A percentile compares a stretch with the other conserved stretches of the same genome.
Conservation (phyloP, 306 rosid genomes). For the Myrica gale region DNA sequence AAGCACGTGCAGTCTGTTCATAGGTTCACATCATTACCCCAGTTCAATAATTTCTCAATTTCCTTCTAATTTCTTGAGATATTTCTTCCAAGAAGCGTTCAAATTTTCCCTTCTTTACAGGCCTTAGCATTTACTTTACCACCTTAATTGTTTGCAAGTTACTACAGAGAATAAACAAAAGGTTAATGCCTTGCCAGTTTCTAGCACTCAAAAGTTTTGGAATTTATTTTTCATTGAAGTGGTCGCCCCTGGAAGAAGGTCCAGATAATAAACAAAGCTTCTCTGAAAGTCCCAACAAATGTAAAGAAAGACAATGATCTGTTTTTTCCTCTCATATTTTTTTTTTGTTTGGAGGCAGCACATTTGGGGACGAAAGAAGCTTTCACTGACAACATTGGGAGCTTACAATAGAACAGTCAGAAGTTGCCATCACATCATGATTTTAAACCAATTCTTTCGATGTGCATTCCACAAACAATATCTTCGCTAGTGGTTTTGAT, state of each 20-base stretch:
- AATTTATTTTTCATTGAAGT: not conserved
- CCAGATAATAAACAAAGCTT: not conserved
- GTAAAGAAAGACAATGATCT: not conserved
- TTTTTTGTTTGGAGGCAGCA: not conserved
- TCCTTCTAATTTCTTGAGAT: not conserved
- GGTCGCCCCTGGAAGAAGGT: not conserved
- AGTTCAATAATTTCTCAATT: not conserved
- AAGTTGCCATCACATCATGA: not conserved
- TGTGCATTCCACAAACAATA: not conserved
- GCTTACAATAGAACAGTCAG: not conserved
- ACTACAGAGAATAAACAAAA: too few relatives aligned
- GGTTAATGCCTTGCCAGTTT: too few relatives aligned
- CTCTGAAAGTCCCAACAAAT: not conserved
- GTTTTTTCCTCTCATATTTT: not conserved
- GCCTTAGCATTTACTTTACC: too few relatives aligned
- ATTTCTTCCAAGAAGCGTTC: not conserved
- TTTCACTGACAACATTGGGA: not conserved
- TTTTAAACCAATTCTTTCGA: not conserved
- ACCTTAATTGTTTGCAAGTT: too few relatives aligned
- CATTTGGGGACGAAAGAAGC: not conserved
- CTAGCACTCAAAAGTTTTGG: too few relatives aligned
- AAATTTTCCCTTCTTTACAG: not conserved
- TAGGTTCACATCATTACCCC: constrained; percentile 10
- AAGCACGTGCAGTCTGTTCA: constrained; percentile 34
- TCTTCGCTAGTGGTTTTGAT: not conserved